These are phyloP conservation scores for Rubia peregrina DNA, from an alignment of 305 asterid species.

Conservation along the genomic window DNA sequence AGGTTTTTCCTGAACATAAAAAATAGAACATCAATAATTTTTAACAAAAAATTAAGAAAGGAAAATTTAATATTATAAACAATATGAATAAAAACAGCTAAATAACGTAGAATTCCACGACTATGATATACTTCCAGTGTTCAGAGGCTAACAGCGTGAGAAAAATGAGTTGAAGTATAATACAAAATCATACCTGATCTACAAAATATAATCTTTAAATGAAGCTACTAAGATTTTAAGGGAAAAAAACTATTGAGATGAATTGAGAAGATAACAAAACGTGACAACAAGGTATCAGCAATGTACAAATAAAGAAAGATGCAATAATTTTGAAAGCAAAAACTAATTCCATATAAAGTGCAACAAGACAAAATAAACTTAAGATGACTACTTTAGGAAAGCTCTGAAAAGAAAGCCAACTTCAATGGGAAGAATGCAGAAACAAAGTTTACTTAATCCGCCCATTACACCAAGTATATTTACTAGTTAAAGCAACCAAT, in stretches of 20 bases:
- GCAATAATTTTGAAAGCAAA: neutral
- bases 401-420: neutral
- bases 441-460: neutral
- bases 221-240: neutral
- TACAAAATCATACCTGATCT: neutral
- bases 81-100: neutral
- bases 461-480: neutral
- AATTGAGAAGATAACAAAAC: neutral
- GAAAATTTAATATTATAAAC: slow-evolving; percentile 1
- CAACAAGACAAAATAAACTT: neutral
- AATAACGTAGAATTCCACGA: neutral
- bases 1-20: slow-evolving; percentile 69
- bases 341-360: neutral
- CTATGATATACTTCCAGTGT: neutral
- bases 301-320: neutral
- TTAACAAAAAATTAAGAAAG: neutral
- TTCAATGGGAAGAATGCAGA: neutral
- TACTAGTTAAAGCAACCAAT: neutral
- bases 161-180: neutral
- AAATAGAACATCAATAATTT: slow-evolving; percentile 21
- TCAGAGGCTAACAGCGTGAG: neutral
- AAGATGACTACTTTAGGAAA: neutral
- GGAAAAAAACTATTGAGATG: neutral
- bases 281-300: neutral
- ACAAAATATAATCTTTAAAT: neutral